A percentile compares a stretch with the other conserved stretches of the same genome.
These are phyloP conservation scores for sorghum (Sorghum bicolor) DNA, from an alignment of 176 grass and related monocot genomes.

Conservation along the genomic window DNA sequence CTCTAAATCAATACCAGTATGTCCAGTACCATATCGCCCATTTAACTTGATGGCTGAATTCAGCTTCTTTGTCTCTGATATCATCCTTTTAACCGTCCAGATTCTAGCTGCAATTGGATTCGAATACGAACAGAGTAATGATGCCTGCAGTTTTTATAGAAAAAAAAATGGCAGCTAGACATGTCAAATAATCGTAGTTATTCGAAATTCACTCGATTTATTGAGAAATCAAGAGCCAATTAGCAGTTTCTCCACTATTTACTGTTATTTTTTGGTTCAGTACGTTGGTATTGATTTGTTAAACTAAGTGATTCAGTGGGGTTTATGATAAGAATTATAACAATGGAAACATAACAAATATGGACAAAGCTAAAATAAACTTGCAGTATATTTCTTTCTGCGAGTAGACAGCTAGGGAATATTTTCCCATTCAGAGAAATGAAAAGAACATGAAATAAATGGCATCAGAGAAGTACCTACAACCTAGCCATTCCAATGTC, in stretches of 20 bases:
- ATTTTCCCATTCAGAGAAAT: no score
- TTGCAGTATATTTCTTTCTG: no score
- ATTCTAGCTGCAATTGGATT: background rate
- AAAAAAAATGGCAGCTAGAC: background rate
- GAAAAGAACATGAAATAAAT: no score
- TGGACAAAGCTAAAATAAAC: no score
- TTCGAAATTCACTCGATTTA: background rate
- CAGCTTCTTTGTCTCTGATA: conserved; percentile 8
- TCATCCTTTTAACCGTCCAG: background rate
- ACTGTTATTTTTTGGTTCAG: background rate
- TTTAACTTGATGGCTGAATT: background rate
- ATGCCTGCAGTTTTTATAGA: background rate
- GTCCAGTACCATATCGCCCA: background rate
- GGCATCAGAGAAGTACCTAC: no score
- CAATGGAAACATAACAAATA: no score
- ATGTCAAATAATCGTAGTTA: background rate
- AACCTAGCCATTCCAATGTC: no score
- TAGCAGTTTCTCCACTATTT: background rate
- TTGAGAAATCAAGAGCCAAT: background rate
- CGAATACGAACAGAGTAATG: background rate
- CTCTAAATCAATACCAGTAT: background rate
- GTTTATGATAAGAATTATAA: no score
- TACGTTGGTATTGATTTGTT: no score
- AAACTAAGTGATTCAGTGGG: no score
- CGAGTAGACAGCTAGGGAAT: no score